Conservation (phyloP, 176 grass and related monocot genomes). For the Coix lacrymajobi region DNA sequence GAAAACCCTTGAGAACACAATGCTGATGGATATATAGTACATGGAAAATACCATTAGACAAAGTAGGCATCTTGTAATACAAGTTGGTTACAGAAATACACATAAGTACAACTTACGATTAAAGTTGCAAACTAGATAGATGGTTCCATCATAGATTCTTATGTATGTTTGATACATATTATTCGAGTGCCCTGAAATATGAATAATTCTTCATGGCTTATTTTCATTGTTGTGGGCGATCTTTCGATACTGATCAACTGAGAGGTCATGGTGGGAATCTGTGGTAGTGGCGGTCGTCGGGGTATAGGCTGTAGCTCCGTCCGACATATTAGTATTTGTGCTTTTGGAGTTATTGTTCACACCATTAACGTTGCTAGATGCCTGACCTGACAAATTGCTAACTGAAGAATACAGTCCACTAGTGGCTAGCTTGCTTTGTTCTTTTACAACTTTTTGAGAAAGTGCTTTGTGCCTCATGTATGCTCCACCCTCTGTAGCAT, state of each 20-base stretch:
- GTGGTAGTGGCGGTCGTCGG: background rate
- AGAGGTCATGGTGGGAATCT: slow-evolving; percentile 40
- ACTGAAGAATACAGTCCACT: background rate
- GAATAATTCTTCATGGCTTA: background rate
- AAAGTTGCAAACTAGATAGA: background rate
- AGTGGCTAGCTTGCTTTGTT: background rate
- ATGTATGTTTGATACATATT: background rate
- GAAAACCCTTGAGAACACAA: background rate
- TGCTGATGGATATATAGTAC: background rate
- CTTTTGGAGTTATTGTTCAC: background rate
- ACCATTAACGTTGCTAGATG: background rate
- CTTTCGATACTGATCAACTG: slow-evolving; percentile 10
- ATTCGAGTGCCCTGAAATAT: background rate
- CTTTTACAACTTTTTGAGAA: slow-evolving; percentile 28
- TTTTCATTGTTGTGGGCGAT: background rate
- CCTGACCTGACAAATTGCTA: background rate
- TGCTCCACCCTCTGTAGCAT: background rate
- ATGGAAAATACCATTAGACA: background rate
- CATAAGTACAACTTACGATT: background rate
- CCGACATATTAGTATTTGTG: background rate
- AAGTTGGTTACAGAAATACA: background rate
- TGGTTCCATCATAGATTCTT: background rate
- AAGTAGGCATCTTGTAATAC: background rate
- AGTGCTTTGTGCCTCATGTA: background rate
- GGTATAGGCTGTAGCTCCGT: background rate